Percentiles rank a stretch among this genome's conserved stretches.
phyloP scores from a whole-genome alignment of 2,329 filamentous ascomycete species.

The Trichophyton simii region DNA sequence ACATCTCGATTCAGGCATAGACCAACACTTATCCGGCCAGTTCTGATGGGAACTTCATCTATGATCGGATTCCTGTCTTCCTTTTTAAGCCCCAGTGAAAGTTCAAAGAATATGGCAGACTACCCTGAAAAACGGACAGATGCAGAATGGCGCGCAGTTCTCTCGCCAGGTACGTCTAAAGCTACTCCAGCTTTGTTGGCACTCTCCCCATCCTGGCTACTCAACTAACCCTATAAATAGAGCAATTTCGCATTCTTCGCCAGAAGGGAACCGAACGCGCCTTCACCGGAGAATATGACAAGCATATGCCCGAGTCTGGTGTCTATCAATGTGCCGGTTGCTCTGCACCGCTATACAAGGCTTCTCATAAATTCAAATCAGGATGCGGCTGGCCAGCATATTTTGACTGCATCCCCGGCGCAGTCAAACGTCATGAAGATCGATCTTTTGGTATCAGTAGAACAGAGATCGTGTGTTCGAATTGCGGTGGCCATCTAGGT shows the following conservation, averaged over 20 bases:
- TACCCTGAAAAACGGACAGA: constrained; percentile 59
- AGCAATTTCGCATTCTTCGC: constrained; percentile 89
- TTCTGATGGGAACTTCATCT: constrained; percentile 38
- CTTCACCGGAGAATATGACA: constrained; percentile 71
- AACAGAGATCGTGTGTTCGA: constrained; percentile 87
- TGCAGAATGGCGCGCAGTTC: constrained; percentile 77
- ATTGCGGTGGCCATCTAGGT: constrained; percentile 83
- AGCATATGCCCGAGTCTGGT: constrained; percentile 63
- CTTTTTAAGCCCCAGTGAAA: constrained; percentile 50
- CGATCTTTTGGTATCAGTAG: constrained; percentile 64
- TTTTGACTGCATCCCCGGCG: constrained; percentile 86
- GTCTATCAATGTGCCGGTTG: constrained; percentile 84
- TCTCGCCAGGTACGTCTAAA: constrained; percentile 50
- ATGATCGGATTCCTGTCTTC: constrained; percentile 65
- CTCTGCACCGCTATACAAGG: constrained; percentile 77
- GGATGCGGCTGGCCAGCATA: constrained; percentile 98
- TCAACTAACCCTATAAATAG: constrained; percentile 35
- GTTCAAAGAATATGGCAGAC: constrained; percentile 13
- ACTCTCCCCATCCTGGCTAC: too few species aligned
- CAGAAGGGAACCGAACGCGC: constrained; percentile 83
- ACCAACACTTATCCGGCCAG: constrained; percentile 5
- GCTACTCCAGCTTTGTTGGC: neutral
- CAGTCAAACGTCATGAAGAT: constrained; percentile 73
- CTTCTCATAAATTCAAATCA: constrained; percentile 87
- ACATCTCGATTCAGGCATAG: constrained; percentile 19